Conservation (phyloP, 805 yeast species). For the Zygosaccharomyces bisporus region DNA sequence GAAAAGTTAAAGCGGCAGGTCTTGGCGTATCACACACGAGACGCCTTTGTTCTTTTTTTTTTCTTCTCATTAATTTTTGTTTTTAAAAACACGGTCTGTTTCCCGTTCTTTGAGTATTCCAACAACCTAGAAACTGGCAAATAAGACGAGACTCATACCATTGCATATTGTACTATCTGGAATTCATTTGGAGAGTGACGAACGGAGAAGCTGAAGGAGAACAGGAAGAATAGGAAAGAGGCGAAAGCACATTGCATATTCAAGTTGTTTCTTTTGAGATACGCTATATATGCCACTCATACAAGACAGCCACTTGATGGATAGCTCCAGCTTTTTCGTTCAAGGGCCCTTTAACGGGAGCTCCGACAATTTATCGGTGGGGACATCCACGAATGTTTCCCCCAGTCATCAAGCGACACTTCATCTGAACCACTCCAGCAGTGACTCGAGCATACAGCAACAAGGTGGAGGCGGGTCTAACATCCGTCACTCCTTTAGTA, state of each 20-base stretch:
- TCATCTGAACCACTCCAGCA: slow-evolving; percentile 15
- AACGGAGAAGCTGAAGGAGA: slow-evolving; percentile 4
- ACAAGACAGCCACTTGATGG: slow-evolving; percentile 16
- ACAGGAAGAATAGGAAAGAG: background rate
- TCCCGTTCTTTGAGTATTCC: slow-evolving; percentile 5
- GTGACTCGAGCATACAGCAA: slow-evolving; percentile 16
- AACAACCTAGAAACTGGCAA: background rate
- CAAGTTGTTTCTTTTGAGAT: slow-evolving; percentile 1
- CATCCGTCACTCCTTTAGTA: background rate
- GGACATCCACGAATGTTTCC: slow-evolving; percentile 23
- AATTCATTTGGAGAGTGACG: background rate
- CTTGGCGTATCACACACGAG: slow-evolving; percentile 5
- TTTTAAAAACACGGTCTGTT: slow-evolving; percentile 6
- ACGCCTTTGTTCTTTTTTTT: slow-evolving; percentile 2
- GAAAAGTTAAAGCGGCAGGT: slow-evolving; percentile 1
- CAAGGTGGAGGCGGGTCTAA: slow-evolving; percentile 3
- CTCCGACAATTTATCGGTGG: slow-evolving; percentile 21
- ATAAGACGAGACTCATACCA: slow-evolving; percentile 4
- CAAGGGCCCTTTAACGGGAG: slow-evolving; percentile 24
- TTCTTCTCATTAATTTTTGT: slow-evolving; percentile 4
- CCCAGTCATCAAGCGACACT: slow-evolving; percentile 21
- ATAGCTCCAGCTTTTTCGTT: slow-evolving; percentile 14
- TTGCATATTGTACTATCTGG: slow-evolving; percentile 7
- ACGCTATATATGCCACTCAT: slow-evolving; percentile 13
- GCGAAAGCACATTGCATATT: background rate